Percentiles rank a stretch among this genome's conserved stretches.
Conservation (phyloP, 768 basidiomycete genomes). For the Mycena vitilis region DNA sequence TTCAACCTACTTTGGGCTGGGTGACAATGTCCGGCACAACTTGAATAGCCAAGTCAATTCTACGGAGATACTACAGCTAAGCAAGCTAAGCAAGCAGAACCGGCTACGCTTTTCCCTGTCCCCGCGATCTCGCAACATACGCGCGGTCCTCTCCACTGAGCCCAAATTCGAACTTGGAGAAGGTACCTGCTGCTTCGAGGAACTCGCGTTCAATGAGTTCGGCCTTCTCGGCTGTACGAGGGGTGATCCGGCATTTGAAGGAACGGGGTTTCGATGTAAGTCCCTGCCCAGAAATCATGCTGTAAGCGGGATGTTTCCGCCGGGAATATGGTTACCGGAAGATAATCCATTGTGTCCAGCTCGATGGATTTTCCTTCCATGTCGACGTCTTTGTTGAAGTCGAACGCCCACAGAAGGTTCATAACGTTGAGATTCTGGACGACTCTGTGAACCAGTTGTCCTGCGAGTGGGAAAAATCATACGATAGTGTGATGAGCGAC, state of each 20-base stretch:
- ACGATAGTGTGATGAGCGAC: slow-evolving; percentile 27
- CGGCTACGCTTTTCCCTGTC: too few relatives aligned
- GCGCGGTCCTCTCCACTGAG: slow-evolving; percentile 29
- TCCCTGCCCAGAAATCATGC: slow-evolving; percentile 20
- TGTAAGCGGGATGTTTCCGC: background rate
- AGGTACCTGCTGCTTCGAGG: slow-evolving; percentile 24
- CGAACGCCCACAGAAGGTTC: slow-evolving; percentile 46
- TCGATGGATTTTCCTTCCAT: slow-evolving; percentile 18
- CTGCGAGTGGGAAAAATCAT: background rate
- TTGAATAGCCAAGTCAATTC: too few relatives aligned
- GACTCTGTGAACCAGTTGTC: background rate
- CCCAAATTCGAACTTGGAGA: slow-evolving; percentile 31
- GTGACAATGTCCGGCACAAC: too few relatives aligned
- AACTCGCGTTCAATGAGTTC: slow-evolving; percentile 36
- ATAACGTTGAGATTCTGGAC: slow-evolving; percentile 38
- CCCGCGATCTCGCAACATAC: slow-evolving; percentile 10
- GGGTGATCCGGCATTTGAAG: slow-evolving; percentile 39
- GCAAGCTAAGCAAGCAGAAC: too few relatives aligned
- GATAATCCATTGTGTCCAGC: slow-evolving; percentile 34
- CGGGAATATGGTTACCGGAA: background rate
- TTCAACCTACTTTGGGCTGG: too few relatives aligned
- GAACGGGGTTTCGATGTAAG: slow-evolving; percentile 28
- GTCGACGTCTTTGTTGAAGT: slow-evolving; percentile 35
- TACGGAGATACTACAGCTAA: too few relatives aligned
- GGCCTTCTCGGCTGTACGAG: slow-evolving; percentile 32